Evolutionary conservation across 148 eudicot genomes (phyloP).

Genomic region (Dianthus caryophyllus): DNA sequence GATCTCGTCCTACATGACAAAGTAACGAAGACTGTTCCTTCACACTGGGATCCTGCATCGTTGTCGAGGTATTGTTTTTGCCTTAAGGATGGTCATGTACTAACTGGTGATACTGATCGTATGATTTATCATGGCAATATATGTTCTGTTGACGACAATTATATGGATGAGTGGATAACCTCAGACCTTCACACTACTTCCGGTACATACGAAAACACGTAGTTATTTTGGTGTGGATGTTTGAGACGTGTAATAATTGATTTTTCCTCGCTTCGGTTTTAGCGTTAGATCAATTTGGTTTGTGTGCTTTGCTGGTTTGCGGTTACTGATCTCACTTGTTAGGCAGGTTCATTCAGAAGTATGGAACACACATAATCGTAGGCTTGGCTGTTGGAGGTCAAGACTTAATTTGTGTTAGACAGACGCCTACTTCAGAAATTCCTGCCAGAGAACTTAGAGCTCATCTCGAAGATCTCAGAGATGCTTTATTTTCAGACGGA

Average conservation of each 20-base stretch:
- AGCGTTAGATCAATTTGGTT: not conserved
- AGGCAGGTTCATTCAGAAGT: conserved; percentile 80
- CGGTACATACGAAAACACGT: not conserved
- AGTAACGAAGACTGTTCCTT: conserved; percentile 86
- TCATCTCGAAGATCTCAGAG: conserved; percentile 91
- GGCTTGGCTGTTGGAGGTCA: conserved; percentile 96
- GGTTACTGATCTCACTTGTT: conserved; percentile 36
- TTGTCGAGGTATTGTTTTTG: conserved; percentile 58
- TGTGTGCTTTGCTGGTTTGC: not conserved
- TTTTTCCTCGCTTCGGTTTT: not conserved
- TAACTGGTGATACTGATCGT: not conserved
- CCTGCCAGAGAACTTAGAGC: conserved; percentile 66
- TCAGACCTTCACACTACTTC: not conserved
- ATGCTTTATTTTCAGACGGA: conserved; percentile 74
- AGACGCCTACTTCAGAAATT: conserved; percentile 60
- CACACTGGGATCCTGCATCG: conserved; percentile 84
- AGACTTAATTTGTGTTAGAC: conserved; percentile 83
- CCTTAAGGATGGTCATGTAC: conserved; percentile 2
- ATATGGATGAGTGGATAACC: not conserved
- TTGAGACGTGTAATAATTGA: not conserved
- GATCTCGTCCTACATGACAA: conserved; percentile 61
- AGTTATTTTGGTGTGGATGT: not conserved
- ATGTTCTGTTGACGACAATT: not conserved
- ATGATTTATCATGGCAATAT: not conserved
- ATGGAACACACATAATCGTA: conserved; percentile 85